Percentiles rank a stretch among this genome's conserved stretches.
phyloP scores from a whole-genome alignment of 1,284 basidiomycete genomes.

The Fistulina hepatica region DNA sequence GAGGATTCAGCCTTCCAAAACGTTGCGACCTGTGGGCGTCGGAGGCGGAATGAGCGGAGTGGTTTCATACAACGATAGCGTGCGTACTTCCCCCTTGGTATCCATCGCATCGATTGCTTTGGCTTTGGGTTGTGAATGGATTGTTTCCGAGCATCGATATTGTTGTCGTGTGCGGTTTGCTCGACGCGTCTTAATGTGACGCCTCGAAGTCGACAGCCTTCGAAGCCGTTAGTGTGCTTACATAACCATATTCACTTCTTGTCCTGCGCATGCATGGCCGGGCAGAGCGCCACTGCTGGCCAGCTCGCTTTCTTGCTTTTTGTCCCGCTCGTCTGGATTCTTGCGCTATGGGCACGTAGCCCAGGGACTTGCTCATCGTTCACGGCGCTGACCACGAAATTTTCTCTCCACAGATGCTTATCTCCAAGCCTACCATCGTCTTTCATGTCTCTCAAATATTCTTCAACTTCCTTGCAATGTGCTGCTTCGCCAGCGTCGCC shows the following conservation, averaged over 20 bases:
- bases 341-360: constrained; percentile 55
- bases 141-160: too few relatives aligned
- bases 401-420: constrained; percentile 63
- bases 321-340: constrained; percentile 46
- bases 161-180: too few relatives aligned
- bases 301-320: constrained; percentile 50
- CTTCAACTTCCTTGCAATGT: constrained; percentile 84
- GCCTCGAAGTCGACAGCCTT: too few relatives aligned
- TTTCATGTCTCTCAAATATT: constrained; percentile 68
- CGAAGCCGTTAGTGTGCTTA: too few relatives aligned
- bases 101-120: too few relatives aligned
- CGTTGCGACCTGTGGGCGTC: too few relatives aligned
- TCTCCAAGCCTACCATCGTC: constrained; percentile 69
- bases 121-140: too few relatives aligned
- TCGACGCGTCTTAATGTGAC: too few relatives aligned
- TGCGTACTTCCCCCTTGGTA: too few relatives aligned
- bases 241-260: constrained; percentile 45
- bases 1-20: too few relatives aligned
- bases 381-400: constrained; percentile 9
- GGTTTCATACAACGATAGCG: too few relatives aligned
- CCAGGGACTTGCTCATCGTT: constrained; percentile 11
- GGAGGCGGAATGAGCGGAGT: too few relatives aligned
- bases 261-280: constrained; percentile 29
- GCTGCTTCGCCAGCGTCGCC: constrained; percentile 78
- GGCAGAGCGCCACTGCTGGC: constrained; percentile 25